Evolutionary conservation across 208 protist species (phyloP).

Genomic region (Vickermania spadyakhi): DNA sequence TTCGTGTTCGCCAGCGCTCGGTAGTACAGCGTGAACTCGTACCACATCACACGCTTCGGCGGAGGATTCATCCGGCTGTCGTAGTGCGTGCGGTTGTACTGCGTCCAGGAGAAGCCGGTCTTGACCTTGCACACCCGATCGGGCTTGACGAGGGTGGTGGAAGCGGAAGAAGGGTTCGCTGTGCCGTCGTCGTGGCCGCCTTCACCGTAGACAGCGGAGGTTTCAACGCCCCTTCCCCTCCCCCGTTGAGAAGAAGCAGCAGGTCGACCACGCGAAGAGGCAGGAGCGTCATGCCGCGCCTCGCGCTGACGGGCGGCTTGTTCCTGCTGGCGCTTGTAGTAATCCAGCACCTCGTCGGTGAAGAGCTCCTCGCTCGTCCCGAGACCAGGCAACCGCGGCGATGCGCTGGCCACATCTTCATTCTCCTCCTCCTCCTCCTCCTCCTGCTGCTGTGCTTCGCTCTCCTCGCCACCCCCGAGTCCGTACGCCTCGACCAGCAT

Average conservation of each 20-base stretch:
- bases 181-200: not conserved
- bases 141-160: constrained; percentile 87
- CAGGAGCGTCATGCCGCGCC: not conserved
- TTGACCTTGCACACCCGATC: constrained; percentile 98
- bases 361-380: constrained; percentile 81
- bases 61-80: constrained; percentile 97
- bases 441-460: constrained; percentile 22
- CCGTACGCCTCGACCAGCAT: constrained; percentile 17
- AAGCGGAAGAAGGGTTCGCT: not conserved
- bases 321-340: constrained; percentile 44
- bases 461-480: not conserved
- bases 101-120: constrained; percentile 96
- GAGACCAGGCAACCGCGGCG: constrained; percentile 11
- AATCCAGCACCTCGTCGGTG: constrained; percentile 77
- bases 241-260: too few relatives aligned
- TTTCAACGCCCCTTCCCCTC: too few relatives aligned
- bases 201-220: not conserved
- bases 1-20: constrained; percentile 93
- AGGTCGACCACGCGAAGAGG: not conserved
- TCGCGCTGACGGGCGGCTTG: not conserved
- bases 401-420: not conserved
- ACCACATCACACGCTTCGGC: constrained; percentile 97
- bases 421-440: constrained; percentile 13
- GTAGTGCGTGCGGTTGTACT: constrained; percentile 99
- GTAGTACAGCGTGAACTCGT: constrained; percentile 99